Conservation (phyloP, 2,329 filamentous ascomycete genomes). For the Ophiostoma perfectum region DNA sequence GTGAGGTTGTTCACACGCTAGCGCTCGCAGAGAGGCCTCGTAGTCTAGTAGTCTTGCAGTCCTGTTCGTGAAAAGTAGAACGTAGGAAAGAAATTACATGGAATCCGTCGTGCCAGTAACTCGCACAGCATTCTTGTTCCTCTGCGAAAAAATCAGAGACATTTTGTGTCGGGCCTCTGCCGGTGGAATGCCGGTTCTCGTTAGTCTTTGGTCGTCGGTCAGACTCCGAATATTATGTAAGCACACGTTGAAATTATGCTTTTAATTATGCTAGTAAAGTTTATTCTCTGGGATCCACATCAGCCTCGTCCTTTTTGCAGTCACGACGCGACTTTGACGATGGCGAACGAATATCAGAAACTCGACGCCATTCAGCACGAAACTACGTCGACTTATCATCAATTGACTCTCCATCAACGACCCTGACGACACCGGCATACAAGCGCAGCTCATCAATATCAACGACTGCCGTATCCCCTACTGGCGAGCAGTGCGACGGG, state of each 20-base stretch:
- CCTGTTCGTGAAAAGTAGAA: not conserved
- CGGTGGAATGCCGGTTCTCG: not conserved
- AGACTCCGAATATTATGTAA: not conserved
- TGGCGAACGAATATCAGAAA: not conserved
- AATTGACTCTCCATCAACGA: too few relatives aligned
- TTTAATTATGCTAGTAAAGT: not conserved
- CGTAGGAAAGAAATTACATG: not conserved
- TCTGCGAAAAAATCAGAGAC: not conserved
- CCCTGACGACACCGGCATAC: not conserved
- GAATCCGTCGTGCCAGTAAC: constrained; percentile 5
- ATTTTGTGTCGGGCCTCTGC: not conserved
- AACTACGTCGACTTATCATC: not conserved
- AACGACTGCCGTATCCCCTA: too few relatives aligned
- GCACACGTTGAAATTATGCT: not conserved
- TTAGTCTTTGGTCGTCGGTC: not conserved
- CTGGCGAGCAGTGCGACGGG: not conserved
- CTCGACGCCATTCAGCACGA: not conserved
- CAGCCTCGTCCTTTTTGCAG: constrained; percentile 9
- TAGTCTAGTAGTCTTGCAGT: not conserved
- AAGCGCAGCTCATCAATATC: too few relatives aligned
- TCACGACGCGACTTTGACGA: constrained; percentile 1
- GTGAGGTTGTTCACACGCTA: not conserved
- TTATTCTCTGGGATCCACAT: not conserved
- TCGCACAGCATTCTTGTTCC: not conserved
- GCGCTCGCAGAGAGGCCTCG: constrained; percentile 7